A percentile compares a stretch with the other conserved stretches of the same genome.
phyloP scores from a whole-genome alignment of 2,329 filamentous ascomycete species.

The Gnomoniopsis smithogilvyi region DNA sequence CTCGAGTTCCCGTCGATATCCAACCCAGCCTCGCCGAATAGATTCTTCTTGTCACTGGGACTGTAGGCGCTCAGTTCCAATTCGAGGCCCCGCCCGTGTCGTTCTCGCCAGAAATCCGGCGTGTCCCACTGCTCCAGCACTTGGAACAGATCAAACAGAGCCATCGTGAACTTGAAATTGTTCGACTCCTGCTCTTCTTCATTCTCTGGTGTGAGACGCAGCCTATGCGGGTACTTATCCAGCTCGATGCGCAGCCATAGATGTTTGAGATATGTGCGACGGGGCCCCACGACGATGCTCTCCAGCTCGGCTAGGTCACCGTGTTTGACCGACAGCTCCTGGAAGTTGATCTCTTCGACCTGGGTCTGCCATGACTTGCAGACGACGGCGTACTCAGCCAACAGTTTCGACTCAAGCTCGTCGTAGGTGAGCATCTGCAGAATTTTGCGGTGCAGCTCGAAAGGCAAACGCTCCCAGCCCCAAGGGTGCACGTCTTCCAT shows the following conservation, averaged over 20 bases:
- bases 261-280: constrained; percentile 21
- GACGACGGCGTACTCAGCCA: constrained; percentile 25
- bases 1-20: constrained; percentile 23
- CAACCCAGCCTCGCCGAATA: constrained; percentile 21
- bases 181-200: constrained; percentile 25
- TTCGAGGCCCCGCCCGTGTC: constrained; percentile 18
- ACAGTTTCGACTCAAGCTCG: constrained; percentile 7
- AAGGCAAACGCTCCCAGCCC: constrained; percentile 13
- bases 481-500: too few species aligned
- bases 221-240: constrained; percentile 19
- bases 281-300: constrained; percentile 19
- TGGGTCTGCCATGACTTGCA: constrained; percentile 25
- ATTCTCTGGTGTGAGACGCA: constrained; percentile 20
- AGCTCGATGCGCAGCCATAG: constrained; percentile 24
- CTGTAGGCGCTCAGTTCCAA: constrained; percentile 25
- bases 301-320: constrained; percentile 22
- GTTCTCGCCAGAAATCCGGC: constrained; percentile 2
- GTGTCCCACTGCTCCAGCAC: constrained; percentile 23
- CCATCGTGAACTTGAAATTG: constrained; percentile 23
- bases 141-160: constrained; percentile 24
- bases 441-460: constrained; percentile 18
- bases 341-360: constrained; percentile 25
- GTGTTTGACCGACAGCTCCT: constrained; percentile 19
- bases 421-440: constrained; percentile 13
- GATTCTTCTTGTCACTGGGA: constrained; percentile 21